phyloP scores from a whole-genome alignment of 495 filamentous ascomycete species.

The Parathielavia hyrcaniae region DNA sequence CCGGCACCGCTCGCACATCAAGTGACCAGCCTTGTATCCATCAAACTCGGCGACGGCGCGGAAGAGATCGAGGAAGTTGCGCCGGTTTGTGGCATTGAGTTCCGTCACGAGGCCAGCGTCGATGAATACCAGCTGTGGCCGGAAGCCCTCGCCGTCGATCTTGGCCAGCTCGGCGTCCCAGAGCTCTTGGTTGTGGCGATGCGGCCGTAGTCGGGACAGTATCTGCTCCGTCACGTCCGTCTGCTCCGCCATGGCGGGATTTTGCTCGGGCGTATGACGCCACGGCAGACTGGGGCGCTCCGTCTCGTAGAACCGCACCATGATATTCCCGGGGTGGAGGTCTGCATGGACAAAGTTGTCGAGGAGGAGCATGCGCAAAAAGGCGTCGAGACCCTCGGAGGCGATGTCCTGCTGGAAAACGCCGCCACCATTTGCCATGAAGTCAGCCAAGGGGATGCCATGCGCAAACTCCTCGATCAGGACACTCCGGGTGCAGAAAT shows the following conservation, averaged over 20 bases:
- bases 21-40: conserved; percentile 85
- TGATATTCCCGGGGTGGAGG: conserved; percentile 96
- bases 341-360: conserved; percentile 99
- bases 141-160: conserved; percentile 85
- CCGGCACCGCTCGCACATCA: conserved; percentile 93
- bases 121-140: conserved; percentile 94
- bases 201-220: conserved; percentile 68
- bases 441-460: conserved; percentile 84
- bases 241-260: conserved; percentile 43
- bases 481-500: conserved; percentile 86
- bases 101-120: conserved; percentile 96
- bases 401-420: conserved; percentile 92
- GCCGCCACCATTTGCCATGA: conserved; percentile 85
- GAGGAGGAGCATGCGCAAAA: conserved; percentile 92
- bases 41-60: conserved; percentile 94
- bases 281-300: conserved; percentile 53
- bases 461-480: conserved; percentile 94
- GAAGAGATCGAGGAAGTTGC: conserved; percentile 95
- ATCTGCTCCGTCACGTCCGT: conserved; percentile 82
- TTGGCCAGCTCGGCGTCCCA: conserved; percentile 69
- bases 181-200: conserved; percentile 50
- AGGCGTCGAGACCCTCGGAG: conserved; percentile 94
- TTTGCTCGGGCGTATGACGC: conserved; percentile 34
- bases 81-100: conserved; percentile 75
- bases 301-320: conserved; percentile 96